Evolutionary conservation across 202 grass and related monocot genomes (phyloP).

Genomic region (Dendrocalamus latiflorus): DNA sequence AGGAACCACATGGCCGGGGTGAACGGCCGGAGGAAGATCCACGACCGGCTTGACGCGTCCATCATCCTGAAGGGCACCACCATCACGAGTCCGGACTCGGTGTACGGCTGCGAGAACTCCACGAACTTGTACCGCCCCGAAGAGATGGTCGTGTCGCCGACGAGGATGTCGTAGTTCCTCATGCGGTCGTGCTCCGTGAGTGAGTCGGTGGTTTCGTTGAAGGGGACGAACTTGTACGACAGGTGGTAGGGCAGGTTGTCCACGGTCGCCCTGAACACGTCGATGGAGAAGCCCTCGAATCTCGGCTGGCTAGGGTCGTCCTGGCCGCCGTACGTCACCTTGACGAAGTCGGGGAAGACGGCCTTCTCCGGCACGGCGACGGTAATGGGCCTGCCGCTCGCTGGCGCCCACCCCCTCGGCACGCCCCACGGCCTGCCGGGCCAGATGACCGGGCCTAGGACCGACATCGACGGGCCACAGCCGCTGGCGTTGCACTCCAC

Average conservation of each 20-base stretch:
- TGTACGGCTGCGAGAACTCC: conserved; percentile 26
- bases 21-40: too few relatives aligned
- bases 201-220: neutral
- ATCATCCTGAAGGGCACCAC: neutral
- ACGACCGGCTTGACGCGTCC: neutral
- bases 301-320: neutral
- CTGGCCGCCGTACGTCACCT: neutral
- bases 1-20: too few relatives aligned
- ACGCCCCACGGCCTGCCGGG: neutral
- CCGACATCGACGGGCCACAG: neutral
- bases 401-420: neutral
- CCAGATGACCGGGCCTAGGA: neutral
- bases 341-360: neutral
- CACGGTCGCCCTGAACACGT: neutral
- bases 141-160: neutral
- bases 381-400: neutral
- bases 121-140: neutral
- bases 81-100: neutral
- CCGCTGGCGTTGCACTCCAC: too few relatives aligned
- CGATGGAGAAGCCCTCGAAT: neutral
- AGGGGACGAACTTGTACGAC: neutral
- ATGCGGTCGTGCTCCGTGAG: neutral
- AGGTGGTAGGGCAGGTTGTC: too few relatives aligned
- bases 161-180: neutral
- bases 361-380: neutral